These are phyloP conservation scores for Kodamaea sp. DNA, from an alignment of 1,139 yeast genomes.

Conservation along the genomic window DNA sequence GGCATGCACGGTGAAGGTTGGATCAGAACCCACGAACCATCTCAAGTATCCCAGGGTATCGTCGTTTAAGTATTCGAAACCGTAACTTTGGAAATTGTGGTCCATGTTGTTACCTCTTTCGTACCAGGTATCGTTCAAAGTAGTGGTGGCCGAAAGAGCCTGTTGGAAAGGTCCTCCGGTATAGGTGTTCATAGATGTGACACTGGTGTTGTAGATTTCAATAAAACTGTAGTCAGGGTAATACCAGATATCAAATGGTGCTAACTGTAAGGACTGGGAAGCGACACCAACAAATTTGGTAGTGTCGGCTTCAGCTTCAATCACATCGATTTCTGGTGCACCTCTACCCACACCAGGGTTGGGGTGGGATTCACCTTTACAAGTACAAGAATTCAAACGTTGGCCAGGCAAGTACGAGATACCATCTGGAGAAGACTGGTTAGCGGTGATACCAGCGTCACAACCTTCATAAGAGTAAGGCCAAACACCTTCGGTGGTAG, in stretches of 20 bases:
- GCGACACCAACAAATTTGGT: constrained; percentile 58
- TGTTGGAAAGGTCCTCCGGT: constrained; percentile 87
- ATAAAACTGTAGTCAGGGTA: constrained; percentile 75
- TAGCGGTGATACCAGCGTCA: constrained; percentile 34
- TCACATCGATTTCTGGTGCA: constrained; percentile 84
- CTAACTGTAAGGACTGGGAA: constrained; percentile 80
- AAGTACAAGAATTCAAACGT: constrained; percentile 54
- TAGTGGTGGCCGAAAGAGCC: constrained; percentile 75
- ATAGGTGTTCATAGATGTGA: constrained; percentile 73
- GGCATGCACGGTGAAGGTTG: constrained; percentile 63
- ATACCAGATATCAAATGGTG: constrained; percentile 87
- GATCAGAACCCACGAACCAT: constrained; percentile 77
- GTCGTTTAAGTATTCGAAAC: constrained; percentile 76
- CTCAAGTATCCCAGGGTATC: constrained; percentile 66
- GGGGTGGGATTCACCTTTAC: constrained; percentile 72
- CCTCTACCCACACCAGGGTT: constrained; percentile 80
- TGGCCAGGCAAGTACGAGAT: constrained; percentile 34
- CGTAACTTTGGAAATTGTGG: constrained; percentile 65
- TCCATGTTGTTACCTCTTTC: constrained; percentile 42
- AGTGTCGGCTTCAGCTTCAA: constrained; percentile 71
- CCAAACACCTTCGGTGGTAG: constrained; percentile 37
- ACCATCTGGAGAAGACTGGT: constrained; percentile 34
- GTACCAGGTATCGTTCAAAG: constrained; percentile 75
- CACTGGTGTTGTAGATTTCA: constrained; percentile 58
- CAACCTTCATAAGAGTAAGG: constrained; percentile 34